Percentiles rank a stretch among this genome's conserved stretches.
phyloP scores from a whole-genome alignment of 164 flowering plant species.

The Liquidambar formosana region DNA sequence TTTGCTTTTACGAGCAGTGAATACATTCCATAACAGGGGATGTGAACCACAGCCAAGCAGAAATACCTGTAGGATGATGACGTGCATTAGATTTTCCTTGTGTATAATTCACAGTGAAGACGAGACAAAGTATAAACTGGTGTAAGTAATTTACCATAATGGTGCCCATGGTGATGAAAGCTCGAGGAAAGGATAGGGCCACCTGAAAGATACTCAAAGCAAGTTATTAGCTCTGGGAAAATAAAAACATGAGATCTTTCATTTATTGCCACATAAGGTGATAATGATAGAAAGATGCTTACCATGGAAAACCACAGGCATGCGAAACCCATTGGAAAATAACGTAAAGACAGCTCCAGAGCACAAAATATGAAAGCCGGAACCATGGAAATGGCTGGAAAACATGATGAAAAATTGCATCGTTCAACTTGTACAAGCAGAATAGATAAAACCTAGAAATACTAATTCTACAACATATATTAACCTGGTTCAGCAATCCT shows the following conservation, averaged over 20 bases:
- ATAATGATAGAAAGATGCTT: conserved; percentile 7
- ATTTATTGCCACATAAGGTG: not conserved
- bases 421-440: conserved; percentile 66
- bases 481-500: not conserved
- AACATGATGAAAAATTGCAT: too few species aligned
- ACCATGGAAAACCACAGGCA: too few species aligned
- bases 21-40: conserved; percentile 59
- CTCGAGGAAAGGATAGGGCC: too few species aligned
- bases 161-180: conserved; percentile 85
- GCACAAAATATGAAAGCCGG: too few species aligned
- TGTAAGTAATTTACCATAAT: conserved; percentile 46
- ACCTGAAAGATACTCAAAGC: conserved; percentile 66
- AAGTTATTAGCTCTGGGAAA: conserved; percentile 24
- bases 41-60: conserved; percentile 50
- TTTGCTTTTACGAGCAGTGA: conserved; percentile 41
- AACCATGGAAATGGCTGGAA: too few species aligned
- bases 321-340: conserved; percentile 63
- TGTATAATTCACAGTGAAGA: not conserved
- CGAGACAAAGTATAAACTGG: not conserved
- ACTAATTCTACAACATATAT: not conserved
- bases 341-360: conserved; percentile 61
- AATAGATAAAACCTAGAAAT: conserved; percentile 42
- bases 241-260: not conserved
- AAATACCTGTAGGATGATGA: conserved; percentile 55
- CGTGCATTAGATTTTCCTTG: too few species aligned